Evolutionary conservation across 2,329 filamentous ascomycete genomes (phyloP), one percentile per base, ranked within the genome.

Genomic region (Neodidymelliopsis sp.): DNA sequence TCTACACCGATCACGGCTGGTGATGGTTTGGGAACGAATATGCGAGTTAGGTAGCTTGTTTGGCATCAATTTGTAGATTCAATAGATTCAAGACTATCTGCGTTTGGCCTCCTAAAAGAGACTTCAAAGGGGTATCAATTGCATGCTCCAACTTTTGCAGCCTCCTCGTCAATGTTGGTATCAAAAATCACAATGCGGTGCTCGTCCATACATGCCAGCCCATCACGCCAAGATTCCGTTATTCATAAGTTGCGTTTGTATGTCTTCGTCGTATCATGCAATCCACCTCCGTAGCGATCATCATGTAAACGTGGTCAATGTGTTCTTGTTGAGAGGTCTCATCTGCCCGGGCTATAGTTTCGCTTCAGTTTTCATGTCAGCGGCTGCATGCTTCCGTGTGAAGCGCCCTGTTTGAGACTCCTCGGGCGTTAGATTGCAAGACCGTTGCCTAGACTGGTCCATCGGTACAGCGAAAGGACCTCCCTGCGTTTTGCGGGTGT

Each of bases 381-480:
- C n/a, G 11, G 20, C 18, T 39, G 10, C 10, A 11, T 25, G 25
- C 16, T 13, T 22, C 23, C 38, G 25, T 24, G 24, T 27, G 19
- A 44, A n/a, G n/a, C n/a, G n/a, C n/a, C n/a, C n/a, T n/a, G n/a
- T n/a, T n/a, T n/a, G n/a, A n/a, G n/a, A n/a, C n/a, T n/a, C 19
- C 24, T 23, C 8, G 18, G 16, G 13, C 10, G 18, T 64, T 44
- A 70, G 18, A 71, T 69, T 9, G 73, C 73, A 25, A 75, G 63
- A 8, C 72, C 73, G 30, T 73, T 75, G 6, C 72, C 73, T 33
- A 73, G 57, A 43, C 69, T 71, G 34, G 75, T 81, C 80, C 80
- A 82, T 33, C 79, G 74, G 56, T 83, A 83, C 33, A 82, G 63
- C 5, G 79, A 80, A n/a, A 83, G 65, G 8, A 77, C 68, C 48